Percentiles rank a stretch among this genome's conserved stretches.
Conservation (phyloP, 805 yeast species). For the Metschnikowia kunwiensis region DNA sequence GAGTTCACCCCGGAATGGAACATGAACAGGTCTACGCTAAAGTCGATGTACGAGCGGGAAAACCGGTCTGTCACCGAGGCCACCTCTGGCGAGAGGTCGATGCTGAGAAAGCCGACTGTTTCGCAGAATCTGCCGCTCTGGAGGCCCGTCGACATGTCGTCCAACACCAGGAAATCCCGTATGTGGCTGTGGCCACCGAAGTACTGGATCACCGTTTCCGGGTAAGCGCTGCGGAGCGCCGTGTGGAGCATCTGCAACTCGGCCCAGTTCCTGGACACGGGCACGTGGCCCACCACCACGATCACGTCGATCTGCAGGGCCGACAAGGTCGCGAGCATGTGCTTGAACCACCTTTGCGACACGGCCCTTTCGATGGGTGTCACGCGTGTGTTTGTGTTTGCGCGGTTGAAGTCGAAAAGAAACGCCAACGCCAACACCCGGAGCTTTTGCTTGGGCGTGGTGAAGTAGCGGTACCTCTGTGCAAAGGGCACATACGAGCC, state of each 20-base stretch:
- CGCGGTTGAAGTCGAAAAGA: constrained; percentile 68
- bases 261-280: constrained; percentile 50
- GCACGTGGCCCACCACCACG: constrained; percentile 76
- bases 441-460: constrained; percentile 50
- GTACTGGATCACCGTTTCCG: constrained; percentile 67
- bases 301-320: constrained; percentile 55
- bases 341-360: constrained; percentile 61
- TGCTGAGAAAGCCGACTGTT: constrained; percentile 84
- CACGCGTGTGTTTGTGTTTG: constrained; percentile 60
- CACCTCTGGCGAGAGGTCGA: constrained; percentile 31
- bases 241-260: constrained; percentile 50
- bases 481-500: constrained; percentile 55
- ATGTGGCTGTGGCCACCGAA: constrained; percentile 96
- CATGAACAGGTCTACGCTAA: constrained; percentile 67
- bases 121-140: constrained; percentile 94
- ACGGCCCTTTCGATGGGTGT: constrained; percentile 55
- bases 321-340: constrained; percentile 33
- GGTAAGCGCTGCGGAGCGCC: constrained; percentile 55
- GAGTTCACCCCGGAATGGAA: constrained; percentile 49
- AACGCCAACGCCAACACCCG: constrained; percentile 72
- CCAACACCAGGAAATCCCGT: constrained; percentile 74
- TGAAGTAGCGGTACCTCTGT: constrained; percentile 58
- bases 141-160: constrained; percentile 65
- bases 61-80: constrained; percentile 21
- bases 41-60: constrained; percentile 76